Base-by-base conservation (phyloP, 805 yeast genomes). In the Schwanniomyces yamadae region DNA sequence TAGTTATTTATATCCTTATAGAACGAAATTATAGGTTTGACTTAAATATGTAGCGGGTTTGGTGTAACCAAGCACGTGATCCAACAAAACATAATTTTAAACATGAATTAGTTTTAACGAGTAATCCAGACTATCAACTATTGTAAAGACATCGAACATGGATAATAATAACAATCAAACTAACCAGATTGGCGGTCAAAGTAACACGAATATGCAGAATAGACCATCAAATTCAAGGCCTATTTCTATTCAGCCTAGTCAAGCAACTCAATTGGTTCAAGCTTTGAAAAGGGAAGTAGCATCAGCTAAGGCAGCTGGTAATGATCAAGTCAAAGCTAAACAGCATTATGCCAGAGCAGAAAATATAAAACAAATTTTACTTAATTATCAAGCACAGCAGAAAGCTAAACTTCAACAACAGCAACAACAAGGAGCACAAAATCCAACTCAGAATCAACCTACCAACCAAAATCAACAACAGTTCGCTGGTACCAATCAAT, bases 321-420 rank as follows among this genome's bases (percentile, higher is more conserved):
- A 69, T 22, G 76, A 73, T 17, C 71, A 81, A 0, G 78, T 75
- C 0, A 77, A 69, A 39, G 88, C 87, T 13, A 75, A 76, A 46
- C 80, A 78, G 42, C 82, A 82, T 47, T 59, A 77, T 46, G 69
- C 68, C 41, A 77, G 75, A 42, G 88, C 87, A 3, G 79, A 82
- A 28, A 73, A 73, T 36, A 78, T 83, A 44, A 81, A 78, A 53
- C 75, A 75, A 29, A 66, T 82, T 22, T 65, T 83, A 50, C 63
- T 80, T 33, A 75, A 73, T 37, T 78, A 75, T 48, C 76, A 72
- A 41, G 68, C 66, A 8, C 77, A 75, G 43, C 69, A 72, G 48
- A 49, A 51, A 25, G 63, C 52, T 3, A 45, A 42, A 37, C 55
- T 57, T 18, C 63, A 57, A 29, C 54, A 40, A 26, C 46, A 52